A percentile compares a stretch with the other conserved stretches of the same genome.
Conservation (phyloP, 495 filamentous ascomycete species). For the Daldinia concentrica region DNA sequence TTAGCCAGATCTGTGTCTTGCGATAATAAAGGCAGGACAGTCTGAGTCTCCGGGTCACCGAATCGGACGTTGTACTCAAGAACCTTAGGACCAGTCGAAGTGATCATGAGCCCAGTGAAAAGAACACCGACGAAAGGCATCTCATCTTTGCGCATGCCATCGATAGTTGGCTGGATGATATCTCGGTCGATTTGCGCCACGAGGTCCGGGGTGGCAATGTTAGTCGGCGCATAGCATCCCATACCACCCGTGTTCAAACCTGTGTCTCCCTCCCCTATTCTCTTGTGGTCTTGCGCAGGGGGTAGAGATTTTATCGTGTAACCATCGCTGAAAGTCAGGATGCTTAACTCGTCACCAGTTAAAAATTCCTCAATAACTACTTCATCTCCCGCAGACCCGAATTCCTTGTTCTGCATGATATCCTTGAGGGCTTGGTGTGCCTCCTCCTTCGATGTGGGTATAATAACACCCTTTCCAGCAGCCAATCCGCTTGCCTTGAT, state of each 20-base stretch:
- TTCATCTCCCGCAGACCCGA: slow-evolving; percentile 87
- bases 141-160: slow-evolving; percentile 85
- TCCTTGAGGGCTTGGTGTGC: slow-evolving; percentile 81
- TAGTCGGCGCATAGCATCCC: slow-evolving; percentile 95
- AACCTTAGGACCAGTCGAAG: slow-evolving; percentile 82
- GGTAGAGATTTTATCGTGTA: slow-evolving; percentile 85
- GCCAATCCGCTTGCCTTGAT: slow-evolving; percentile 91
- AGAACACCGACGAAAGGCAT: slow-evolving; percentile 84
- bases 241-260: slow-evolving; percentile 98
- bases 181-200: slow-evolving; percentile 81
- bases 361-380: slow-evolving; percentile 97
- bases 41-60: slow-evolving; percentile 96
- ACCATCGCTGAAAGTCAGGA: slow-evolving; percentile 91
- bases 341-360: slow-evolving; percentile 89
- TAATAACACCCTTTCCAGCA: slow-evolving; percentile 91
- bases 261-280: slow-evolving; percentile 87
- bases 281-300: slow-evolving; percentile 96
- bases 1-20: slow-evolving; percentile 87
- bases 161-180: slow-evolving; percentile 88
- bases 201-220: slow-evolving; percentile 77
- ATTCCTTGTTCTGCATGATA: slow-evolving; percentile 90
- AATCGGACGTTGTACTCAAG: slow-evolving; percentile 98
- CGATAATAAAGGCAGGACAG: slow-evolving; percentile 81
- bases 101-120: slow-evolving; percentile 98
- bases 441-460: slow-evolving; percentile 81